Conservation (phyloP, 495 filamentous ascomycete genomes). For the Penicillium odoratum region DNA sequence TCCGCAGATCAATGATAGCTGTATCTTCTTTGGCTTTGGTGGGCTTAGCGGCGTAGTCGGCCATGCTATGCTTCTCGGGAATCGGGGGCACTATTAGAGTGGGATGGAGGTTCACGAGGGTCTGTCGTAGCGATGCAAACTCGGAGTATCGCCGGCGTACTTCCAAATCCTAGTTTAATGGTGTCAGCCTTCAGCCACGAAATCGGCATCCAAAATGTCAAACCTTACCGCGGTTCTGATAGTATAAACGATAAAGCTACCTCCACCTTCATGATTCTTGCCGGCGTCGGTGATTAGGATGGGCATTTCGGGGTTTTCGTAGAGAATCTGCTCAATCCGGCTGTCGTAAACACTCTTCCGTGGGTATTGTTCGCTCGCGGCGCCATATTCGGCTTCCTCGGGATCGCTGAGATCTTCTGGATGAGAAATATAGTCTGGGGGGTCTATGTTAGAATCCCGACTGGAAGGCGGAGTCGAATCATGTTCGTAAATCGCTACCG, state of each 20-base stretch:
- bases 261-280: conserved; percentile 88
- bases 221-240: conserved; percentile 83
- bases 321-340: conserved; percentile 92
- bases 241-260: conserved; percentile 93
- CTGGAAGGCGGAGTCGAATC: conserved; percentile 51
- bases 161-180: conserved; percentile 72
- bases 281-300: conserved; percentile 92
- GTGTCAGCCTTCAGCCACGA: conserved; percentile 10
- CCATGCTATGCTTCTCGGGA: conserved; percentile 97
- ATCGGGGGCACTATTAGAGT: conserved; percentile 95
- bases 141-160: conserved; percentile 95
- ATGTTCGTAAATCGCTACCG: conserved; percentile 42
- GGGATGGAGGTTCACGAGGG: conserved; percentile 85
- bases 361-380: conserved; percentile 34
- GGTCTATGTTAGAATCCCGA: conserved; percentile 48
- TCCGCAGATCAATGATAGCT: conserved; percentile 91
- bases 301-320: conserved; percentile 85
- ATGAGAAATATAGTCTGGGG: conserved; percentile 59
- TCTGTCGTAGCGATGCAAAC: conserved; percentile 88
- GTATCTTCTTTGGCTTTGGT: conserved; percentile 97
- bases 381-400: conserved; percentile 47
- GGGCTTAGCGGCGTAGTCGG: conserved; percentile 95
- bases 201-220: not conserved
- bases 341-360: conserved; percentile 89
- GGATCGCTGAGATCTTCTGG: conserved; percentile 61